Conservation (phyloP, 2,329 filamentous ascomycete genomes). For the Stemphylium vesicarium region DNA sequence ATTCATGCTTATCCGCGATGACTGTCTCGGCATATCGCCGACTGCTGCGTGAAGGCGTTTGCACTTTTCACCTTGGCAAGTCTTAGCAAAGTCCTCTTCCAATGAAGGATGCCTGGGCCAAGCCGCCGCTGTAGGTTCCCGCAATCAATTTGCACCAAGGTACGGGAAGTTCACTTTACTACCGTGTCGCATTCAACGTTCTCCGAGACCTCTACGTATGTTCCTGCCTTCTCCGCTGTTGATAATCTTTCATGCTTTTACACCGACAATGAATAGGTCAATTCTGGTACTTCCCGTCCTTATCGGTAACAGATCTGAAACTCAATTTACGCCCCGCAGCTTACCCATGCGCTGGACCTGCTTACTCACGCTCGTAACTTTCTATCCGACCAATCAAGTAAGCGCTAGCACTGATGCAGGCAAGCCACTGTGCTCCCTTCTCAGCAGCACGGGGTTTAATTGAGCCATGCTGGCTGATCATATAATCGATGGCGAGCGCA, state of each 20-base stretch:
- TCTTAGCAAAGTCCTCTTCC: neutral
- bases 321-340: constrained; percentile 3
- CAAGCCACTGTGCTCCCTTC: constrained; percentile 5
- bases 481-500: neutral
- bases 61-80: neutral
- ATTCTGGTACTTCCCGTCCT: neutral
- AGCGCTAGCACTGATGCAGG: neutral
- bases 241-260: no score
- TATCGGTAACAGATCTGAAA: neutral
- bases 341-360: constrained; percentile 4
- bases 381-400: constrained; percentile 7
- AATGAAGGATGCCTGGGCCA: neutral
- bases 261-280: neutral
- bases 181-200: neutral
- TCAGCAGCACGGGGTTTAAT: neutral
- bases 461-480: neutral
- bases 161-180: neutral
- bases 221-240: neutral
- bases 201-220: neutral
- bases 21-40: neutral
- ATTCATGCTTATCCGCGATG: neutral
- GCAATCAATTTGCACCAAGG: neutral
- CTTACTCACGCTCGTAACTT: constrained; percentile 12
- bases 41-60: neutral
- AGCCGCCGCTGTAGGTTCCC: neutral